phyloP scores from a whole-genome alignment of 768 basidiomycete genomes.

The Termitomyces sp. region DNA sequence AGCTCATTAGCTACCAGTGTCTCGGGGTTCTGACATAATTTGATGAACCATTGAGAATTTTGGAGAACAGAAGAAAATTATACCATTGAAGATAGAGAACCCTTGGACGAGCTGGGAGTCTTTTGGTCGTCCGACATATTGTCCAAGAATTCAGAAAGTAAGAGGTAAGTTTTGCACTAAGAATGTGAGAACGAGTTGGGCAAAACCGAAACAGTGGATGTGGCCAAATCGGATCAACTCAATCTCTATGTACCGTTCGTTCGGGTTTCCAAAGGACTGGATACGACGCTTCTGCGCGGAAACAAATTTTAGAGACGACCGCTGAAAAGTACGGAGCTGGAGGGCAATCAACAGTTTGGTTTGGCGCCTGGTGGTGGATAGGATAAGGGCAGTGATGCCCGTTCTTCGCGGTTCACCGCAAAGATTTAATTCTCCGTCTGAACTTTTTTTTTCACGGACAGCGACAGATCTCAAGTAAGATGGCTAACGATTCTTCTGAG shows the following conservation, averaged over 20 bases:
- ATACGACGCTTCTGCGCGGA: slow-evolving; percentile 18
- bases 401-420: slow-evolving; percentile 14
- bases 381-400: slow-evolving; percentile 4
- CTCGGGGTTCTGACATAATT: slow-evolving; percentile 38
- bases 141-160: slow-evolving; percentile 23
- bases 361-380: background rate
- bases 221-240: slow-evolving; percentile 32
- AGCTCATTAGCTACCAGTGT: slow-evolving; percentile 46
- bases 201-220: slow-evolving; percentile 40
- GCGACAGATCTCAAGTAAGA: background rate
- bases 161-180: slow-evolving; percentile 21
- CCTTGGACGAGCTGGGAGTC: slow-evolving; percentile 25
- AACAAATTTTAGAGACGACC: background rate
- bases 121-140: slow-evolving; percentile 30
- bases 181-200: slow-evolving; percentile 21
- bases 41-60: slow-evolving; percentile 7
- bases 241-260: slow-evolving; percentile 32
- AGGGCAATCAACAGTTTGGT: background rate
- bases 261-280: slow-evolving; percentile 20
- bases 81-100: slow-evolving; percentile 23
- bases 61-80: slow-evolving; percentile 12
- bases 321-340: background rate
- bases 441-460: slow-evolving; percentile 17
- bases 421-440: slow-evolving; percentile 21
- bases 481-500: too few relatives aligned